Evolutionary conservation across 2,329 filamentous ascomycete species (phyloP).

Genomic region (Camptophora hylomeconis): DNA sequence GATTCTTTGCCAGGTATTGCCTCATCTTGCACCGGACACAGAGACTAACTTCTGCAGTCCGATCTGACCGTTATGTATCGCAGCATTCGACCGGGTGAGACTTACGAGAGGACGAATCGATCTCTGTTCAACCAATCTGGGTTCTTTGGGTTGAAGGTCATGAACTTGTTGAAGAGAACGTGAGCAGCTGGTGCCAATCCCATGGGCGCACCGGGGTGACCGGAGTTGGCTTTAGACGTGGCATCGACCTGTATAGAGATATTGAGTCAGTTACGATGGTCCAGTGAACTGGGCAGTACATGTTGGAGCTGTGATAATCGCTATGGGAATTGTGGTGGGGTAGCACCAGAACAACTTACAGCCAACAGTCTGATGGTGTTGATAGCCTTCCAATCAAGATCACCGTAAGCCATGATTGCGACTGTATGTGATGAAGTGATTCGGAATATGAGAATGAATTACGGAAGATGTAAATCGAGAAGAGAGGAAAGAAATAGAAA

Average conservation of each 20-base stretch:
- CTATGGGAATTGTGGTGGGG: slow-evolving; percentile 12
- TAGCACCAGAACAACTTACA: slow-evolving; percentile 49
- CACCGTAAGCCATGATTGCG: slow-evolving; percentile 70
- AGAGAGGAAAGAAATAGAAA: no score
- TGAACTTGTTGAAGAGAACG: slow-evolving; percentile 97
- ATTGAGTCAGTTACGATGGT: slow-evolving; percentile 18
- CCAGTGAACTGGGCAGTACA: slow-evolving; percentile 1
- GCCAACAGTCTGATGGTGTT: slow-evolving; percentile 96
- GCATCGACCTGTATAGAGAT: slow-evolving; percentile 69
- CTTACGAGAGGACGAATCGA: slow-evolving; percentile 97
- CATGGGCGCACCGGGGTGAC: slow-evolving; percentile 98
- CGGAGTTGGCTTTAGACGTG: slow-evolving; percentile 88
- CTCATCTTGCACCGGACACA: no score
- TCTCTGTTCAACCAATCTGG: slow-evolving; percentile 94
- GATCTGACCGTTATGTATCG: no score
- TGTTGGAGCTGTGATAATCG: slow-evolving; percentile 1
- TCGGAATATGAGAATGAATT: no score
- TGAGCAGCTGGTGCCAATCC: slow-evolving; percentile 88
- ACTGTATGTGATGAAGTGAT: no score
- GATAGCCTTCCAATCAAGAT: slow-evolving; percentile 80
- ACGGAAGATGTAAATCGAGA: no score
- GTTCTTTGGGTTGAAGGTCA: slow-evolving; percentile 99
- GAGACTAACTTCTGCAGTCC: no score
- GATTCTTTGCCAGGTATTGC: no score
- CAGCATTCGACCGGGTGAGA: slow-evolving; percentile 23